phyloP scores from a whole-genome alignment of 352 stramenopile genomes.

The Phytophthora podocarpi region DNA sequence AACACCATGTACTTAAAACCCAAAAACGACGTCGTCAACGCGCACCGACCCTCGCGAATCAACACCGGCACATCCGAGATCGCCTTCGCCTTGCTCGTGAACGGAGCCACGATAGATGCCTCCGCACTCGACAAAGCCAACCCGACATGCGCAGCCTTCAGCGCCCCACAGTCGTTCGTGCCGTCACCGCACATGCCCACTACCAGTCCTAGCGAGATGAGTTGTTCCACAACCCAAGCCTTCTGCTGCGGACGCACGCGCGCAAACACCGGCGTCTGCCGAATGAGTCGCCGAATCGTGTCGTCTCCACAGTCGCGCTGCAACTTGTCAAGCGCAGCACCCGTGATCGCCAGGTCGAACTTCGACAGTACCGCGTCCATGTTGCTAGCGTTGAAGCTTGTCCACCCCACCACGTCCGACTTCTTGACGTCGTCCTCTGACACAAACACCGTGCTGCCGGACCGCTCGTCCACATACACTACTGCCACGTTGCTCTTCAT shows the following conservation, averaged over 20 bases:
- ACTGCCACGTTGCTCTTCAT: conserved; percentile 49
- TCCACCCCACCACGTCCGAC: conserved; percentile 35
- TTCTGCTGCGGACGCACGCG: conserved; percentile 60
- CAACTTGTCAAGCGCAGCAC: conserved; percentile 47
- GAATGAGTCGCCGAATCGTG: conserved; percentile 41
- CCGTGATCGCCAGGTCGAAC: conserved; percentile 56
- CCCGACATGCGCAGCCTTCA: conserved; percentile 86
- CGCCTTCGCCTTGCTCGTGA: conserved; percentile 78
- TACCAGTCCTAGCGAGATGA: conserved; percentile 48
- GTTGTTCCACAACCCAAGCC: conserved; percentile 51
- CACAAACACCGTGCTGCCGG: conserved; percentile 27
- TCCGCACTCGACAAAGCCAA: conserved; percentile 85
- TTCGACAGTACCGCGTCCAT: conserved; percentile 25
- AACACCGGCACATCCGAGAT: conserved; percentile 79
- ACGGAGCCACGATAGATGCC: conserved; percentile 82
- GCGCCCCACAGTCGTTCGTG: conserved; percentile 85
- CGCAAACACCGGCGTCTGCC: conserved; percentile 65
- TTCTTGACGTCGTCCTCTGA: conserved; percentile 39
- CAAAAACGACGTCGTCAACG: conserved; percentile 62
- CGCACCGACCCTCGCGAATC: conserved; percentile 81
- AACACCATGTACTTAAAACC: conserved; percentile 54
- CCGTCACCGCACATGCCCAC: conserved; percentile 63
- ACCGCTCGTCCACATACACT: conserved; percentile 39
- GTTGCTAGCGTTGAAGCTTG: conserved; percentile 35
- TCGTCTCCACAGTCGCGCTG: conserved; percentile 28